Base-by-base conservation (phyloP, 495 filamentous ascomycete genomes). In the Daldinia loculata region DNA sequence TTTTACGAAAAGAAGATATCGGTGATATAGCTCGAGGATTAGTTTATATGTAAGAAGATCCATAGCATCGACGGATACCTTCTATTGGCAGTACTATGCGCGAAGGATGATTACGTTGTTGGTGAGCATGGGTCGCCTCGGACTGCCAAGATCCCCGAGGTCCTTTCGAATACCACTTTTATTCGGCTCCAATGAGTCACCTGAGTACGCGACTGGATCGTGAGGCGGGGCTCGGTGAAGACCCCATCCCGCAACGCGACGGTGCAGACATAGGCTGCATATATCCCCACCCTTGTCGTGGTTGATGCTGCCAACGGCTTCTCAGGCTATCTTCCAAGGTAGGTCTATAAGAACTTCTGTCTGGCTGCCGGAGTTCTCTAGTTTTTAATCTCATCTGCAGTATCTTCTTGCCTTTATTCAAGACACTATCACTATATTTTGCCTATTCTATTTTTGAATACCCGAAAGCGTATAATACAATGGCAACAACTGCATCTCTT, bases 401-500 rank as follows among this genome's bases (percentile, higher is more conserved):
- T 38, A 24, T 38, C 7, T 41, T 36, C 53, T 22, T 51, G n/a
- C 17, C 11, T 39, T 29, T 22, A 15, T 27, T 32, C 15, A 22
- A 59, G 15, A 30, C 8, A 19, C 9, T 11, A 36, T 34, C 30
- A 14, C 17, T 56, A 30, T 14, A 12, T 17, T 55, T n/a, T 41
- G 26, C 26, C 15, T n/a, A 15, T 27, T 26, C 19, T 55, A 29
- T 55, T 15, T 29, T 26, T 12, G 3, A 26, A 0, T n/a, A 50
- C 1, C 17, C 3, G 4, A 36, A 45, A 14, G 27, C 24, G 6
- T 11, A 30, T 12, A 29, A 41, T 15, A 61, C 50, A 50, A 74
- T 74, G 71, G 71, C 71, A 17, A 70, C 71, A 22, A 74, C 67
- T 27, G 71, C 71, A 6, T 70, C 67, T 38, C 67, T 74, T 4